Percentiles rank a stretch among this genome's conserved stretches.
Conservation (phyloP, 495 filamentous ascomycete genomes). For the Aspergillus mulundensis region DNA sequence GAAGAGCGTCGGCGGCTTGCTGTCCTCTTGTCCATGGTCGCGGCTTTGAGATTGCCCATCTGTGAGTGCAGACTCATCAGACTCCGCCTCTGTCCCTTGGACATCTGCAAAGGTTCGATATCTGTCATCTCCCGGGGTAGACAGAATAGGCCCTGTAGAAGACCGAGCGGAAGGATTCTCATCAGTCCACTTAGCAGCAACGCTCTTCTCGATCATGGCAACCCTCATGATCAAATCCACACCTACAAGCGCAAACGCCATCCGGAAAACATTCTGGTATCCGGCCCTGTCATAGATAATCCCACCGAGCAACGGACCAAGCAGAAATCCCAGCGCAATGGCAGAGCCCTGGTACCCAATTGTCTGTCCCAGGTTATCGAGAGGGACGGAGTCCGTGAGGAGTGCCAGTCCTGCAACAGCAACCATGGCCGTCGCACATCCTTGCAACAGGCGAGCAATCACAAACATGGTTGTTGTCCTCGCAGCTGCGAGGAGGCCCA, state of each 20-base stretch:
- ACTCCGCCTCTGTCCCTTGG: background rate
- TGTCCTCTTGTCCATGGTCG: background rate
- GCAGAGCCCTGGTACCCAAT: slow-evolving; percentile 41
- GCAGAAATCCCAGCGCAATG: slow-evolving; percentile 30
- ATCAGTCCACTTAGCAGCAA: slow-evolving; percentile 19
- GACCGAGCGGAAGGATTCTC: background rate
- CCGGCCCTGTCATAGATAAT: slow-evolving; percentile 57
- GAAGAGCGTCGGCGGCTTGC: slow-evolving; percentile 17
- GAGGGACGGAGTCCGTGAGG: slow-evolving; percentile 55
- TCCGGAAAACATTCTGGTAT: slow-evolving; percentile 56
- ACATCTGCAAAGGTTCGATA: slow-evolving; percentile 1
- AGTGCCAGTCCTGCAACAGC: slow-evolving; percentile 61
- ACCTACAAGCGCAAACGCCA: slow-evolving; percentile 53
- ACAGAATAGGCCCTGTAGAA: background rate
- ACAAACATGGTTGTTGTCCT: slow-evolving; percentile 48
- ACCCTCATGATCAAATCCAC: slow-evolving; percentile 63
- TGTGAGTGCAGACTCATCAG: background rate
- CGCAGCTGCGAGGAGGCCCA: slow-evolving; percentile 53
- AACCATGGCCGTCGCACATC: slow-evolving; percentile 57
- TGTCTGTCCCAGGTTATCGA: slow-evolving; percentile 52
- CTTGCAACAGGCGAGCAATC: slow-evolving; percentile 57
- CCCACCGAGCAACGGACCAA: slow-evolving; percentile 57
- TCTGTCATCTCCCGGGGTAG: background rate
- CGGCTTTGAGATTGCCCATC: background rate
- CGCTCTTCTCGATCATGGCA: slow-evolving; percentile 60